A percentile compares a stretch with the other conserved stretches of the same genome.
phyloP scores from a whole-genome alignment of 768 basidiomycete genomes.

The Gautieria morchelliformis region DNA sequence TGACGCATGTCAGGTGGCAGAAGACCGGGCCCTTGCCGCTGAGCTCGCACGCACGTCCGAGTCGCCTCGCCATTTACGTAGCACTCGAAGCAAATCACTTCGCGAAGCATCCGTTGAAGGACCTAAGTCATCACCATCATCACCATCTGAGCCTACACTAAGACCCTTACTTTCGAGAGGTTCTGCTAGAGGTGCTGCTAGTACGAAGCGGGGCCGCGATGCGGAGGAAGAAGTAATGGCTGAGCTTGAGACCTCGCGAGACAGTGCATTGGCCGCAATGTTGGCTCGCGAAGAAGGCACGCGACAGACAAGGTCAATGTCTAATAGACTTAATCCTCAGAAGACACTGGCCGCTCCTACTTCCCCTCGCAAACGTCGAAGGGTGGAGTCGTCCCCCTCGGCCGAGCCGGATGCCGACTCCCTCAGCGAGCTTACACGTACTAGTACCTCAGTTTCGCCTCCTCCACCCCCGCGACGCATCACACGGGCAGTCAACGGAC shows the following conservation, averaged over 20 bases:
- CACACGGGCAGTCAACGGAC: conserved; percentile 2
- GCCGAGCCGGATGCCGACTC: conserved; percentile 4
- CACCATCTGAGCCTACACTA: not conserved
- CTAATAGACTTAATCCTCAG: not conserved
- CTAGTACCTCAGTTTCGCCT: not conserved
- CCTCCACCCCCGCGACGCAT: conserved; percentile 1
- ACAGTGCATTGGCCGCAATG: conserved; percentile 37
- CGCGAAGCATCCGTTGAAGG: not conserved
- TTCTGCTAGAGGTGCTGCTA: not conserved
- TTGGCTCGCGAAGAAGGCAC: conserved; percentile 59
- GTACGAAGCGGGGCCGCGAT: not conserved
- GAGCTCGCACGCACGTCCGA: not conserved
- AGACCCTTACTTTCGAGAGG: not conserved
- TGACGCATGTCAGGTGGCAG: not conserved
- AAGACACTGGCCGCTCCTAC: conserved; percentile 13
- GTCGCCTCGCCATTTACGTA: conserved; percentile 1
- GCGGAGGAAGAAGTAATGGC: conserved; percentile 24
- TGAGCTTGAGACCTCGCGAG: conserved; percentile 43
- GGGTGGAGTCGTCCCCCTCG: conserved; percentile 27
- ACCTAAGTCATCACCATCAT: not conserved
- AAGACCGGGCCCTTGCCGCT: conserved; percentile 3
- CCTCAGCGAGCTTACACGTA: conserved; percentile 1
- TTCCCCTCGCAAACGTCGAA: conserved; percentile 36
- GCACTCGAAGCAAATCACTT: conserved; percentile 5
- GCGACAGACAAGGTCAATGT: conserved; percentile 34